Base-by-base conservation (phyloP, 345 rosid genomes). In the Syzygium aqueum region DNA sequence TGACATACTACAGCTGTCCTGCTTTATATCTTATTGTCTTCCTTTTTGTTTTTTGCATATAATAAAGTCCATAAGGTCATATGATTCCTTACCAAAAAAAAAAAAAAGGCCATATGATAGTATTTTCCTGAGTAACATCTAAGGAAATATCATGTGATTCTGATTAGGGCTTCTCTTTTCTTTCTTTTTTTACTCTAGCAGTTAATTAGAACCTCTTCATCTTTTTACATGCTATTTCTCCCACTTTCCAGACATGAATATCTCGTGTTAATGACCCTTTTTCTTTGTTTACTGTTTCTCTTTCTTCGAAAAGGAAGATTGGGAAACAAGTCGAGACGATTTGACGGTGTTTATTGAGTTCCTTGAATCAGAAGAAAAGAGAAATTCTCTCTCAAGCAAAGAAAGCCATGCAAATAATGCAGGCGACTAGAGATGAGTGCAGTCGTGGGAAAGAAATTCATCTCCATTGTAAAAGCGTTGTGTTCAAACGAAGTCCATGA, bases 1-100 rank as follows among this genome's bases (percentile, higher is more conserved):
- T 86, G 86, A 67, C 88, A 67, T 25, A 19, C 82, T 67, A 77
- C 85, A 86, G 87, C 89, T 89, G 86, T 86, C 86, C 87, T 84
- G 15, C 49, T 82, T 87, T 85, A 53, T 14, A 30, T 52, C 61
- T 52, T 53, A 84, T 30, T 84, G 85, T 12, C 5, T 13, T 19
- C 51, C 85, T 23, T 51, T 27, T 84, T 21, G 23, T 17, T 51
- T 33, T 52, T 53, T 52, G 37, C 59, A 16, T 52, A 21, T 16
- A 84, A 84, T 30, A 17, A n/a, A 54, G 63, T 8, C 59, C 23
- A 51, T 25, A 50, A 25, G 59, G 50, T 73, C 82, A 73, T 73
- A 4, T 10, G 49, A 84, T 52, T n/a, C n/a, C n/a, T n/a, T n/a
- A n/a, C n/a, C n/a, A n/a, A n/a, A n/a, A n/a, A n/a, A n/a, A n/a